Base-by-base conservation (phyloP, 345 rosid genomes). In the Angophora floribunda region DNA sequence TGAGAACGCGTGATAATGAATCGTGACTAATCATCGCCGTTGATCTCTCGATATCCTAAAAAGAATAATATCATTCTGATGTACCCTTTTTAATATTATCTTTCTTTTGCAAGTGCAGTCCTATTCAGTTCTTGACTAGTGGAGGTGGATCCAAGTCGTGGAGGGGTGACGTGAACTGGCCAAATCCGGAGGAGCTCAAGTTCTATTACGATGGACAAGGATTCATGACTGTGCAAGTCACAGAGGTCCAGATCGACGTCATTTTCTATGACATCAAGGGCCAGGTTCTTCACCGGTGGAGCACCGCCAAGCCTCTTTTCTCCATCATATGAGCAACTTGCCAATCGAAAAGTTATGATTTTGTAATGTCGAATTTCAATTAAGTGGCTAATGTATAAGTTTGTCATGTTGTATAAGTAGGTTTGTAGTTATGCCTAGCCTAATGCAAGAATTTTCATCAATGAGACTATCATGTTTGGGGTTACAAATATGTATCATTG, bases 81-180 rank as follows among this genome's bases (percentile, higher is more conserved):
- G 47, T 9, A 10, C 22, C 45, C 16, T 70, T 47, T 21, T 49
- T 9, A 41, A 80, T 49, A 41, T 84, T 28, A 47, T 90, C 22
- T 55, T 82, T 65, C 3, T 19, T 36, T 4, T 70, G 61, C 47
- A 1, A 36, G 52, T 70, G 87, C 90, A 96, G 97, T 67, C 85
- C 91, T 4, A 91, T 95, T 80, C 97, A 95, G 14, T 95, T 90
- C 89, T 65, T 95, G 86, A 96, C 97, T n/a, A 95, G 97, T 85
- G 99, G 99, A 50, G 99, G 94, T 13, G 97, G 97, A 4, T 96
- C 99, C 19, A 96, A 95, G 94, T 95, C 98, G 17, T 95, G 98
- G 98, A 94, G 95, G 85, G 97, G 97, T 1, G 95, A 93, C 55
- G 47, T 87, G 13, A 90, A 86, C 52, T 26, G 70, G 36, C 30